Evolutionary conservation across 805 yeast genomes (phyloP), one percentile per base, ranked within the genome.

Genomic region (Starmerella khaoyaiensis): DNA sequence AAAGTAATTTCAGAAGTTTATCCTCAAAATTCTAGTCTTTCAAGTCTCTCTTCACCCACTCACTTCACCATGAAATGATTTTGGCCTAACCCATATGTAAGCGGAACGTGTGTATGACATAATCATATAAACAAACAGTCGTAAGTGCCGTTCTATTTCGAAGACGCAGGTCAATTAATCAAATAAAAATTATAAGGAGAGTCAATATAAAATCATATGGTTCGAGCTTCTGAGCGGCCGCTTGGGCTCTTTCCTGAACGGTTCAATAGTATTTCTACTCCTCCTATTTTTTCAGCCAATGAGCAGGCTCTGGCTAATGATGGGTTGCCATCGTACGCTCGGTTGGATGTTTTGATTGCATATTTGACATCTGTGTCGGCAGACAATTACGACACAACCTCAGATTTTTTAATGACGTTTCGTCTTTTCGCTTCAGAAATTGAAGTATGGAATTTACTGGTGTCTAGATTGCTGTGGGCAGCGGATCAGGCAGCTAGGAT

Each of bases 331-430:
- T 29, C 45, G 21, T 46, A 46, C 34, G 42, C 47, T 15, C 31
- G 42, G 30, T 39, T 50, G 12, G 46, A 32, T 15, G 44, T 44
- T 25, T 51, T 63, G n/a, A 47, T 63, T 4, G 53, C 56, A 12
- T 54, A 59, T 27, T 39, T 63, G 33, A 77, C 94, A 2, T 72
- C 81, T 9, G 86, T 90, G 4, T 71, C 73, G 40, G 59, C 72
- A 5, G 69, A 87, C 14, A 86, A 83, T 56, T 87, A 87, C 56
- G 71, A 74, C 44, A 66, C 79, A 27, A 61, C 86, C 38, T 71
- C 86, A 33, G 96, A 90, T 60, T 84, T 90, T 56, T 81, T 87
- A 55, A 66, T 87, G 35, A 76, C 94, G 1, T 86, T 72, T 58
- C 65, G 97, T 35, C 67, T 74, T 37, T 84, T 80, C 53, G 61